Base-by-base conservation (phyloP, 1,284 basidiomycete species). In the Cutaneotrichosporon sp. region DNA sequence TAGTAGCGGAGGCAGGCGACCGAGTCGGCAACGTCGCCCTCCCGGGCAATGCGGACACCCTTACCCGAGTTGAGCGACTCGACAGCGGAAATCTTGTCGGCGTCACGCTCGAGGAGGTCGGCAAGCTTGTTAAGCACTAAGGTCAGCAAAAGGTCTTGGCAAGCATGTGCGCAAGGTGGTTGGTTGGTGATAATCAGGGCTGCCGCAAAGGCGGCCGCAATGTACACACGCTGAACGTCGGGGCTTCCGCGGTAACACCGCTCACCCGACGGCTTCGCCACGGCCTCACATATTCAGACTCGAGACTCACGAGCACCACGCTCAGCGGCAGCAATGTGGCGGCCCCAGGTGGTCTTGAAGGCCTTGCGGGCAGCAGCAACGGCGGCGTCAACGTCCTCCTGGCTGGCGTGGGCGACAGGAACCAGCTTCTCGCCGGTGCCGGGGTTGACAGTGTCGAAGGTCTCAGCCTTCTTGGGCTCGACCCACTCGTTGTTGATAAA, bases 341-440 rank as follows among this genome's bases (percentile, higher is more conserved):
- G 85, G 15, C 91, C 91, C 91, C 91, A 96, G 21, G 86, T 85
- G 4, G 85, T 89, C 54, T 86, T 83, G 78, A 89, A 90, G 2
- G 92, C 66, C 51, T 82, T 78, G 61, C 90, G 83, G 26, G 92
- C 91, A 14, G 89, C 87, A 15, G 81, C 80, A 42, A 93, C 90
- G 5, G 90, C 90, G 38, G 78, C 68, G 67, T 92, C 86, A 61
- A 93, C 84, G 71, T 93, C 90, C 69, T 84, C 65, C 14, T 54
- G 52, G 7, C 58, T 48, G 3, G 68, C 71, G 45, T 69, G 66
- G 0, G 64, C 48, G 51, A 70, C 61, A 26, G 64, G 52, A 44
- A 64, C 51, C 17, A 68, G 52, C 22, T 59, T 49, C 47, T 85
- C 45, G 67, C 76, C 55, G 82, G 88, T 42, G 76, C 87, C 87